Evolutionary conservation across 2,329 filamentous ascomycete species (phyloP), one percentile per base, ranked within the genome.

Genomic region (Aspergillus aculeatinus): DNA sequence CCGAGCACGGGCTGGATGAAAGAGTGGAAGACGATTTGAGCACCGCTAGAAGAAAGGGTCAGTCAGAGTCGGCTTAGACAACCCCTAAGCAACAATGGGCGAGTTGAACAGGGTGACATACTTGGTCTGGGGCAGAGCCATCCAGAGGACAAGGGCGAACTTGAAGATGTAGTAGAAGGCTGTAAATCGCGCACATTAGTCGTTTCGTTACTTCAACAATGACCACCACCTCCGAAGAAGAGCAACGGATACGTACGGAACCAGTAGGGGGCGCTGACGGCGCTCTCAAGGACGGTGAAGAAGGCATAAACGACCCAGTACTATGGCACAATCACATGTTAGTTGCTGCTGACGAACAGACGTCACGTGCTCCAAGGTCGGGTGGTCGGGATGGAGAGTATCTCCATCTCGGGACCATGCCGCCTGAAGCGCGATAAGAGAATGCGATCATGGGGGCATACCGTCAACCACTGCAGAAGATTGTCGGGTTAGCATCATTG

Each of bases 141-240:
- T 92, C 95, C 95, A 99, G 77, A 99, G 88, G 72, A 98, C 85
- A 78, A 98, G 90, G 75, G 96, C 83, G 76, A 99, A 97, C 87
- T 99, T 99, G 90, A 99, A 98, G 76, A 93, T 94, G 82, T 91
- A 99, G 89, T 99, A 99, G 84, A 99, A 99, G 75, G 95, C 80
- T 82, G 59, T 63, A 16, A 23, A 5, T 58, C 54, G 27, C 39
- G 16, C 39, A 19, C n/a, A 19, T 44, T 44, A 44, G 39, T 44
- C 14, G 27, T 42, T 42, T 12, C 14, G 39, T n/a, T 35, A 16
- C 39, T 19, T 19, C 39, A 25, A 29, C 48, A 25, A 47, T 61
- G 27, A 64, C 75, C 61, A 78, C 69, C 48, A 25, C 12, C 9
- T 29, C 42, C 14, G 3, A n/a, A 29, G 25, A 5, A 12, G 6